phyloP scores from a whole-genome alignment of 352 stramenopile species.

The Ochromonadaceae sp. region DNA sequence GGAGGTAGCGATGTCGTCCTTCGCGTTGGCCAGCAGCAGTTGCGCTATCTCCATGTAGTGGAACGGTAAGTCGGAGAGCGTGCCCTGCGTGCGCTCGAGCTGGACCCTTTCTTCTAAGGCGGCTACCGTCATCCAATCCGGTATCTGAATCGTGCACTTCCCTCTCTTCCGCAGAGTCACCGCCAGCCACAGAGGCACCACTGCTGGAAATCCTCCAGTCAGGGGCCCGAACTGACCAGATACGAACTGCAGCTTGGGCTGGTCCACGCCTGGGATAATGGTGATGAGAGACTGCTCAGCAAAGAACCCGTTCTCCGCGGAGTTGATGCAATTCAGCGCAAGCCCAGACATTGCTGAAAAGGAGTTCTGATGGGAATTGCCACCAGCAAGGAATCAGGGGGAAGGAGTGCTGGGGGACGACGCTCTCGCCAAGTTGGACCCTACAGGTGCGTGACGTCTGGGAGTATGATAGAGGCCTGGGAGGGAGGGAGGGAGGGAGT shows the following conservation, averaged over 20 bases:
- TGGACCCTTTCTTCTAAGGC: neutral
- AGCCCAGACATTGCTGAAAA: too few species aligned
- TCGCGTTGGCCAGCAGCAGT: too few species aligned
- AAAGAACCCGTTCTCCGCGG: constrained; percentile 13
- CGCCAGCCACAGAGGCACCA: constrained; percentile 14
- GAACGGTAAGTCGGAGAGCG: neutral
- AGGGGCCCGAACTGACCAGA: constrained; percentile 1
- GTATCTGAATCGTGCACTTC: constrained; percentile 2
- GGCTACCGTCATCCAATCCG: constrained; percentile 6
- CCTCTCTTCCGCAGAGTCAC: neutral
- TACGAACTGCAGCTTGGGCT: constrained; percentile 4
- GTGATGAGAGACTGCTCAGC: neutral
- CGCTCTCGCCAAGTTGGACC: too few species aligned
- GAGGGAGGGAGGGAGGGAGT: too few species aligned
- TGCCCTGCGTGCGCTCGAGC: neutral
- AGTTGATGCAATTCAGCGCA: too few species aligned
- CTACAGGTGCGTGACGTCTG: too few species aligned
- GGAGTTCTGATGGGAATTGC: too few species aligned
- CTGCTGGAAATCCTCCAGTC: neutral
- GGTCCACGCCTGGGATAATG: neutral
- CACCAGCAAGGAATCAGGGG: too few species aligned
- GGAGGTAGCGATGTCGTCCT: too few species aligned
- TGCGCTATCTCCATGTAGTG: constrained; percentile 11
- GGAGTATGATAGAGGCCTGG: too few species aligned
- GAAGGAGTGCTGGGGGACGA: too few species aligned